Conservation (phyloP, 2,329 filamentous ascomycete genomes). For the Ophiostoma triangulosporum region DNA sequence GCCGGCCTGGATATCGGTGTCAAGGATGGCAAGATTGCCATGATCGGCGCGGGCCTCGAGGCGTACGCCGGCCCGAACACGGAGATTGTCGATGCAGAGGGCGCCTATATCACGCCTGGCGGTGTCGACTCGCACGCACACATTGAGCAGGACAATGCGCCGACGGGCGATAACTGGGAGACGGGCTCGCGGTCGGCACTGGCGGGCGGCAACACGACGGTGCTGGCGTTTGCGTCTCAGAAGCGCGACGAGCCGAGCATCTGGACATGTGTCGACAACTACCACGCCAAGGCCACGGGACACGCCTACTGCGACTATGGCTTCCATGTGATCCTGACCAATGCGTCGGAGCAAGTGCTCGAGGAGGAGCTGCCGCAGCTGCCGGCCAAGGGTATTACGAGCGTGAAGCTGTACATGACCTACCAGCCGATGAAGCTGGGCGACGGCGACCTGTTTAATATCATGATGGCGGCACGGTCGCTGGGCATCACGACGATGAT, state of each 20-base stretch:
- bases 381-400: constrained; percentile 29
- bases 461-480: constrained; percentile 33
- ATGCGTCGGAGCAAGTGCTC: constrained; percentile 28
- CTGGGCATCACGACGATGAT: constrained; percentile 42
- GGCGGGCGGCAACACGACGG: constrained; percentile 44
- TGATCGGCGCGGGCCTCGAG: constrained; percentile 25
- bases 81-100: constrained; percentile 27
- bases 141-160: constrained; percentile 23
- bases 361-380: constrained; percentile 27
- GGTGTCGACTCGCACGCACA: constrained; percentile 28
- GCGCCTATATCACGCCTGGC: constrained; percentile 29
- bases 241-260: constrained; percentile 31
- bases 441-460: constrained; percentile 35
- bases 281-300: constrained; percentile 29
- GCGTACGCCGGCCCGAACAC: constrained; percentile 18
- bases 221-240: constrained; percentile 44
- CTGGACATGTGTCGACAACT: constrained; percentile 30
- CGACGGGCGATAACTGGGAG: constrained; percentile 23
- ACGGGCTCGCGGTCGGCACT: constrained; percentile 38
- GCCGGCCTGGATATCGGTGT: constrained; percentile 28
- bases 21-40: constrained; percentile 28
- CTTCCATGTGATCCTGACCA: constrained; percentile 38
- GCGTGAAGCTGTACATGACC: constrained; percentile 40
- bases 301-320: constrained; percentile 43
- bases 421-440: constrained; percentile 35